Evolutionary conservation across 106 monocot genomes (phyloP), one percentile per base, ranked within the genome.

Genomic region (Allium fistulosum): DNA sequence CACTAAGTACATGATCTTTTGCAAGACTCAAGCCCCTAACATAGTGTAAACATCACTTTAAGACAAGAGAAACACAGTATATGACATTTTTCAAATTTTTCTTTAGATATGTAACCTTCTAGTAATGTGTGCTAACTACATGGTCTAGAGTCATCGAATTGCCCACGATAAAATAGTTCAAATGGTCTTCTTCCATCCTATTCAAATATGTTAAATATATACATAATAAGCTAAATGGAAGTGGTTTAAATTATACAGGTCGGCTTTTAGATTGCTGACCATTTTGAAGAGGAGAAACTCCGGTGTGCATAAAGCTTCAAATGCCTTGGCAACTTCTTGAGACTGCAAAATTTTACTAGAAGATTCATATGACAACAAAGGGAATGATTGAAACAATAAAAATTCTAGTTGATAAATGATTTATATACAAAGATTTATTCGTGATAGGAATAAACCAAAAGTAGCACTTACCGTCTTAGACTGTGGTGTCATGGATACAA

Each of bases 201-300:
- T 67, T 45, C 17, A 17, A 51, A 66, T 5, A 68, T 9, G 12
- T 61, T 6, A 27, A 2, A 61, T 26, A 11, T 28, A 61, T 61
- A 0, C 26, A 27, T 6, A 11, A 55, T 15, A 2, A 11, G 6
- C 13, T 15, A 55, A 55, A 11, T 55, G 11, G 4, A 55, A 12
- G 4, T 12, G 53, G 53, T 12, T 12, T 12, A 2, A 11, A 12
- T 55, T 3, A 55, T 55, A 6, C 15, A 11, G 53, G 15, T 12
- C 11, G 0, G 11, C 1, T 15, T 55, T 12, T 55, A 15, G 59
- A 17, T 22, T 9, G 4, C 17, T 17, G 62, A 96, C 97, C 92
- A 90, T 97, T 79, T 83, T 97, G 63, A 87, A 92, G 61, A 97
- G 89, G 69, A 85, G 92, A 87, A 97, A 97, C 59, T 97, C 97